Evolutionary conservation across 192 early-diverging fungal genomes (phyloP).

Genomic region (Podila horticola): DNA sequence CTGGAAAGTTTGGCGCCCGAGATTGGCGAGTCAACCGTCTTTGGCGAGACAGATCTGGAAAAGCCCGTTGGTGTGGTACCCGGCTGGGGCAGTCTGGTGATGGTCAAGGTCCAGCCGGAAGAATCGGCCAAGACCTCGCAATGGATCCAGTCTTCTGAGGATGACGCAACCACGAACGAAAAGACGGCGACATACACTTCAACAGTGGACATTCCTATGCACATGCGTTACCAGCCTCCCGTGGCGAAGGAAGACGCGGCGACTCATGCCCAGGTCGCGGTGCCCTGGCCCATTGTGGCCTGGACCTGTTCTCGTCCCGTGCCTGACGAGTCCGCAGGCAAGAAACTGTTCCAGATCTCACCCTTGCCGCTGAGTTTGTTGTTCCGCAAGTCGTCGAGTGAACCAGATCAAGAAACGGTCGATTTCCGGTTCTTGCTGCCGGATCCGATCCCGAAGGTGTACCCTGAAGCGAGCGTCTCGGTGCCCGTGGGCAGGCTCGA

Average conservation of each 20-base stretch:
- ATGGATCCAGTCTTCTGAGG: constrained; percentile 14
- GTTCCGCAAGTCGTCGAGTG: not conserved
- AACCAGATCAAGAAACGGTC: constrained; percentile 1
- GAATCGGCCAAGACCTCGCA: constrained; percentile 32
- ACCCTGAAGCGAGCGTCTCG: constrained; percentile 24
- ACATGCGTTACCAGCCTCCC: constrained; percentile 48
- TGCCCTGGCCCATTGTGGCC: constrained; percentile 45
- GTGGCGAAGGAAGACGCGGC: constrained; percentile 14
- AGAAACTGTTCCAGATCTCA: constrained; percentile 39
- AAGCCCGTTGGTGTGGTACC: constrained; percentile 46
- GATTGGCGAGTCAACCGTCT: constrained; percentile 34
- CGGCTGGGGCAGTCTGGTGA: constrained; percentile 42
- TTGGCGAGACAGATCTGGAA: constrained; percentile 50
- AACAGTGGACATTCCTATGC: constrained; percentile 43
- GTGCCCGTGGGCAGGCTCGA: constrained; percentile 46
- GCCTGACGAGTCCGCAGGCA: not conserved
- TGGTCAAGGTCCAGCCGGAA: constrained; percentile 44
- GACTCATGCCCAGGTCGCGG: constrained; percentile 19
- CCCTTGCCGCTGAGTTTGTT: constrained; percentile 12
- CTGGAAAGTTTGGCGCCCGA: constrained; percentile 40
- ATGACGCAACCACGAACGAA: not conserved
- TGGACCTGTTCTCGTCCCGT: constrained; percentile 21
- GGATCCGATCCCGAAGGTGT: constrained; percentile 30
- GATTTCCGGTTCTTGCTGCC: constrained; percentile 35
- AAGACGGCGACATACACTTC: not conserved